These are phyloP conservation scores for Remersonia thermophila DNA, from an alignment of 2,329 filamentous ascomycete species.

Conservation along the genomic window DNA sequence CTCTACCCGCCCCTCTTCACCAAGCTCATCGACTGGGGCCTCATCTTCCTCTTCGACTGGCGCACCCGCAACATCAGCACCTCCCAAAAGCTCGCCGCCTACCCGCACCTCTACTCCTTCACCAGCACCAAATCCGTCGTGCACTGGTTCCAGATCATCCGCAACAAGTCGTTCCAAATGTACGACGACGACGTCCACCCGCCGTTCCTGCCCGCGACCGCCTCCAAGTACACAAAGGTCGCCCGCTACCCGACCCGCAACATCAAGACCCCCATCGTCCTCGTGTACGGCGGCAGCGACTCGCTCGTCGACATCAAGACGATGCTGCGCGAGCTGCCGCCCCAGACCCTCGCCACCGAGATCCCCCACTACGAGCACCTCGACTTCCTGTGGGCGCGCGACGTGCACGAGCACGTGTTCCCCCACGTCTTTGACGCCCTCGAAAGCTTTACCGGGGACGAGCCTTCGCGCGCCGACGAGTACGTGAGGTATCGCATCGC, in stretches of 20 bases:
- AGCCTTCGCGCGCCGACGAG: conserved; percentile 43
- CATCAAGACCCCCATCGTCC: conserved; percentile 87
- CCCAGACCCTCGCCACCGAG: conserved; percentile 72
- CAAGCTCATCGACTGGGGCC: conserved; percentile 68
- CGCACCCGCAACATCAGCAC: conserved; percentile 68
- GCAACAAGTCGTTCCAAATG: conserved; percentile 94
- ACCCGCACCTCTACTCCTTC: conserved; percentile 91
- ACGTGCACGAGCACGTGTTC: conserved; percentile 76
- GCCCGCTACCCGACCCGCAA: conserved; percentile 94
- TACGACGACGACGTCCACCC: conserved; percentile 89
- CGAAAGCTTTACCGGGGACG: conserved; percentile 51
- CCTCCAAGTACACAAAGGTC: conserved; percentile 84
- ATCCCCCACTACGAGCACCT: conserved; percentile 92
- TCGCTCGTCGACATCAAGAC: conserved; percentile 86
- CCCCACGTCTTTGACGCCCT: conserved; percentile 84
- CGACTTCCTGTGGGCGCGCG: conserved; percentile 87
- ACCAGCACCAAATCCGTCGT: conserved; percentile 95
- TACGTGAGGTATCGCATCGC: conserved; percentile 45
- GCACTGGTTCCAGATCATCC: conserved; percentile 99
- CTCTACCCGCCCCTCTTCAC: conserved; percentile 91
- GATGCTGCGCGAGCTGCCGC: conserved; percentile 81
- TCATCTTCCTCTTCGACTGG: conserved; percentile 85
- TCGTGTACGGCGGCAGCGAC: conserved; percentile 88
- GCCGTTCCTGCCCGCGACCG: conserved; percentile 56
- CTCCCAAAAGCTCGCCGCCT: conserved; percentile 86